A percentile compares a stretch with the other conserved stretches of the same genome.
These are phyloP conservation scores for Lagenidium sp. DNA, from an alignment of 352 stramenopile species.

Conservation along the genomic window DNA sequence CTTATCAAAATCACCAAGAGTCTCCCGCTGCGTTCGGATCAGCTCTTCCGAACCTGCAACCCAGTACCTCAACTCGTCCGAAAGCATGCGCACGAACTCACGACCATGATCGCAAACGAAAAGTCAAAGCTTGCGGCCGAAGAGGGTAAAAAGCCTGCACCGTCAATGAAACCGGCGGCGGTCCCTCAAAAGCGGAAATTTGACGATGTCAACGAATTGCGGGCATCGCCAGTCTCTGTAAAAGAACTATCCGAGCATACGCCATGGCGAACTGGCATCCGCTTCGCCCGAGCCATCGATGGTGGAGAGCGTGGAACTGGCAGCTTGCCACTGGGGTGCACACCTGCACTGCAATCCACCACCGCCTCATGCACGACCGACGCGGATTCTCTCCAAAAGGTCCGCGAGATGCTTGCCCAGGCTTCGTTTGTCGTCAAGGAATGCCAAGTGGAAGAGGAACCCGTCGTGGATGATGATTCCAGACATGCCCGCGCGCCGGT, in stretches of 20 bases:
- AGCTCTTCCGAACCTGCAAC: constrained; percentile 69
- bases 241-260: constrained; percentile 44
- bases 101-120: constrained; percentile 46
- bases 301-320: too few species aligned
- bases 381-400: too few species aligned
- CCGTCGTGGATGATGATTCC: constrained; percentile 1
- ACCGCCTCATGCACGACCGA: too few species aligned
- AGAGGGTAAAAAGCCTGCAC: neutral
- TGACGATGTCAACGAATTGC: constrained; percentile 14
- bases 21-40: constrained; percentile 51
- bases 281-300: too few species aligned
- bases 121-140: constrained; percentile 27
- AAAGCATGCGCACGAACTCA: constrained; percentile 68
- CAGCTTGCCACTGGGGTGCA: too few species aligned
- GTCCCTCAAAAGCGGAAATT: constrained; percentile 20
- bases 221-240: constrained; percentile 6
- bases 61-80: constrained; percentile 68
- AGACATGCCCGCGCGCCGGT: neutral
- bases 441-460: too few species aligned
- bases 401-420: constrained; percentile 6
- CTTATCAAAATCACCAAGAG: constrained; percentile 79
- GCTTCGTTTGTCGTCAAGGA: neutral
- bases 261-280: constrained; percentile 48
- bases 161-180: neutral
- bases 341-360: too few species aligned